Conservation (phyloP, 441 rosid genomes). For the Populus tomentosa region DNA sequence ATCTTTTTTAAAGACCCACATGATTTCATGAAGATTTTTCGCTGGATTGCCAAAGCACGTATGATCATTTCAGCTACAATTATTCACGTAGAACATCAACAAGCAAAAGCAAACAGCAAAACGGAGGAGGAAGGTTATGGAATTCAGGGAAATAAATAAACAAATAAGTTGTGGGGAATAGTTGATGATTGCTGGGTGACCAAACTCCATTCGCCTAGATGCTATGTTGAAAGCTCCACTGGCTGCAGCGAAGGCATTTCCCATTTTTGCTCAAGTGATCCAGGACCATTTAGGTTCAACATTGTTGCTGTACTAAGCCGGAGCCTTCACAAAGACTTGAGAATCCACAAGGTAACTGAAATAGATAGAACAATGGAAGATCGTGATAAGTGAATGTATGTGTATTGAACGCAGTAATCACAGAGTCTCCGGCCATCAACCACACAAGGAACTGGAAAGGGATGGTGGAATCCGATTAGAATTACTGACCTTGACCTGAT, state of each 20-base stretch:
- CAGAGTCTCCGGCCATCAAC: conserved; percentile 4
- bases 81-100: not conserved
- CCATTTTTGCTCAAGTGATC: not conserved
- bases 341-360: not conserved
- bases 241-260: not conserved
- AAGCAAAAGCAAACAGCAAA: not conserved
- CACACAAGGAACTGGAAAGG: not conserved
- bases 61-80: not conserved
- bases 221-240: not conserved
- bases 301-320: not conserved
- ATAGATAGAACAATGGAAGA: not conserved
- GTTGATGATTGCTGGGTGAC: not conserved
- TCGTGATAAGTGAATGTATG: not conserved
- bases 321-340: not conserved
- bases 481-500: not conserved
- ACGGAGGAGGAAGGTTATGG: not conserved
- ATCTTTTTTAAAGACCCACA: too few species aligned
- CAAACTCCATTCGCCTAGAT: not conserved
- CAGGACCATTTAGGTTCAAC: not conserved
- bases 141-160: not conserved
- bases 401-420: not conserved
- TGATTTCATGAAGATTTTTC: too few species aligned
- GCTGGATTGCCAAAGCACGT: not conserved
- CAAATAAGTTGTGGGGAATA: not conserved
- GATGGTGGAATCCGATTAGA: not conserved